Evolutionary conservation across 805 yeast genomes (phyloP), one percentile per base, ranked within the genome.

Genomic region (Zygotorulaspora danielsina): DNA sequence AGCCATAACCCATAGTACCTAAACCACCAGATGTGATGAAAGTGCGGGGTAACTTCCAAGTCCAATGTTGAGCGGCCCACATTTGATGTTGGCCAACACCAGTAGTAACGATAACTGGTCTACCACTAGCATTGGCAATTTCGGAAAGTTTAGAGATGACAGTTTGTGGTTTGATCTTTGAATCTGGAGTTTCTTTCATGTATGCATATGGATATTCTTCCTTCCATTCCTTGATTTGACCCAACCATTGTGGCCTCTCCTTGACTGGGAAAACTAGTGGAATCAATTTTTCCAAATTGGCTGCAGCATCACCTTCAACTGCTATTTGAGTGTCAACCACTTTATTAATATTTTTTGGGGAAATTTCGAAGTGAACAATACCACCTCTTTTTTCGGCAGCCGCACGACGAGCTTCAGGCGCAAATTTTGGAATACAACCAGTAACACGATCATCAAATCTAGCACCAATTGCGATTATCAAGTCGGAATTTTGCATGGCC

Each of bases 41-140:
- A 36, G 94, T 75, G 66, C 97, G 79, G 55, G 98, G 98, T 48
- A 76, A 69, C 46, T 80, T 82, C 96, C 97, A 90, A 37, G 88
- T 78, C 79, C 84, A 89, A 67, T 88, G 89, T 71, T 93, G 98
- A 19, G 97, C 97, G 26, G 97, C 94, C 98, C 98, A 90, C 98
- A 90, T 90, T 72, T 90, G 98, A 75, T 90, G 98, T 73, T 93
- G 98, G 45, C 98, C 98, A 38, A 93, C 97, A 74, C 98, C 98
- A 25, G 98, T 93, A 38, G 97, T 84, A 54, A 90, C 82, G 54
- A 89, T 78, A 43, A 86, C 88, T 53, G 84, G 89, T 58, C 78
- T 84, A n/a, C 55, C 57, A 16, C 54, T 39, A 54, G 65, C 64
- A 35, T 69, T 64, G 21, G 88, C 80, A 53, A 88, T 81, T 46